Base-by-base conservation (phyloP, 1,284 basidiomycete genomes). In the Limonomyces culmigenus region DNA sequence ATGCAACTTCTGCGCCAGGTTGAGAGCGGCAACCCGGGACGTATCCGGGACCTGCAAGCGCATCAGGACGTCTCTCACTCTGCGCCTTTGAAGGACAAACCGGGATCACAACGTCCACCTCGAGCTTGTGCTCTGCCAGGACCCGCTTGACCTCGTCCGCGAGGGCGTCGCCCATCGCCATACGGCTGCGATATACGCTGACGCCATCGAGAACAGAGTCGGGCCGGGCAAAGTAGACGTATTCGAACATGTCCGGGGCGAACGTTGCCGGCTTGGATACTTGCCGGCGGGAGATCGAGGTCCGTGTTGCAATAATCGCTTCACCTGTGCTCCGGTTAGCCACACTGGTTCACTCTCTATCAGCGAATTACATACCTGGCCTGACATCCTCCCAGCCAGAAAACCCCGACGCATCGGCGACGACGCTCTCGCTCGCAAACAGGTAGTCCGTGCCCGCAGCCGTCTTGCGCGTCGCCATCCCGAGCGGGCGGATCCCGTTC, bases 191-290 rank as follows among this genome's bases (percentile, higher is more conserved):
- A 59, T 99, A 98, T 35, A 99, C 95, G 49, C 86, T 91, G 55
- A 98, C 78, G 29, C 95, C 93, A 53, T 99, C 93, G 41, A 99
- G 67, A 39, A 96, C 95, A 14, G 89, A 95, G 62, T 98, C 95
- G 2, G 93, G 95, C 42, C 95, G 80, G 5, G 95, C 91, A 56
- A 99, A 92, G 64, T 99, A 99, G 44, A 99, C 93, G 50, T 78
- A 96, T 68, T 99, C 95, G 53, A 98, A 99, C 48, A 98, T 96
- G 60, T 98, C 95, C n/a, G 95, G 95, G 1, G 91, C 81, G 52
- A 93, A 93, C 1, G 68, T 70, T 11, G 74, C 69, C 2, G 77
- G 66, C 18, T 68, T 60, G 8, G 68, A 69, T 31, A 88, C 77
- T 49, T 81, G 71, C 17, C 86, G 73, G 34, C 84, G 69, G 5